Conservation (phyloP, 768 basidiomycete genomes). For the Russula vinacea region DNA sequence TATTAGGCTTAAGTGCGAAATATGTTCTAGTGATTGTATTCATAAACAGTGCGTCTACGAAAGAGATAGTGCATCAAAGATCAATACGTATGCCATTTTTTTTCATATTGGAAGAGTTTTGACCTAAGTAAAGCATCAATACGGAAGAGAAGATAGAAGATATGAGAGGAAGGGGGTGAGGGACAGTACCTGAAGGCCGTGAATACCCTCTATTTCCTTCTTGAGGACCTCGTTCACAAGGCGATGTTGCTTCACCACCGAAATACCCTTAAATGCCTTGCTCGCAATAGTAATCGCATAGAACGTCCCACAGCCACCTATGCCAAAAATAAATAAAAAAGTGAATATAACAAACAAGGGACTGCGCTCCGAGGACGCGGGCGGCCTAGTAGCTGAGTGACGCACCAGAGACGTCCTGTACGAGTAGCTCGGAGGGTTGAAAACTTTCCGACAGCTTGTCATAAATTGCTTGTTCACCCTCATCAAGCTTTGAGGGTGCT, state of each 20-base stretch:
- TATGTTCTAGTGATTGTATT: neutral
- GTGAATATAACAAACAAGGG: neutral
- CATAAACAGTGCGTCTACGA: slow-evolving; percentile 14
- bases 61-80: slow-evolving; percentile 2
- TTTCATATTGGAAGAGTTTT: slow-evolving; percentile 23
- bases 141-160: neutral
- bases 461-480: slow-evolving; percentile 70
- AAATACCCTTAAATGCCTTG: slow-evolving; percentile 76
- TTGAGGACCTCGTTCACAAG: slow-evolving; percentile 84
- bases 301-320: slow-evolving; percentile 96
- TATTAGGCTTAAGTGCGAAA: neutral
- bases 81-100: neutral
- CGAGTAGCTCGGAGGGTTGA: slow-evolving; percentile 73
- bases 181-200: slow-evolving; percentile 83
- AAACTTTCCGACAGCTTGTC: slow-evolving; percentile 73
- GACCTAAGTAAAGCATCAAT: slow-evolving; percentile 16
- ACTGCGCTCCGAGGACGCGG: neutral
- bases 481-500: slow-evolving; percentile 36
- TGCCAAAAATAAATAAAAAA: neutral
- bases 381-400: slow-evolving; percentile 13
- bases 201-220: slow-evolving; percentile 85
- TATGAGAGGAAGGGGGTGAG: neutral
- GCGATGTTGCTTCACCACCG: slow-evolving; percentile 90
- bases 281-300: slow-evolving; percentile 90
- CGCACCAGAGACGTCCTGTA: slow-evolving; percentile 94